These are phyloP conservation scores for Candida multigemmis DNA, from an alignment of 805 yeast genomes.

Conservation along the genomic window DNA sequence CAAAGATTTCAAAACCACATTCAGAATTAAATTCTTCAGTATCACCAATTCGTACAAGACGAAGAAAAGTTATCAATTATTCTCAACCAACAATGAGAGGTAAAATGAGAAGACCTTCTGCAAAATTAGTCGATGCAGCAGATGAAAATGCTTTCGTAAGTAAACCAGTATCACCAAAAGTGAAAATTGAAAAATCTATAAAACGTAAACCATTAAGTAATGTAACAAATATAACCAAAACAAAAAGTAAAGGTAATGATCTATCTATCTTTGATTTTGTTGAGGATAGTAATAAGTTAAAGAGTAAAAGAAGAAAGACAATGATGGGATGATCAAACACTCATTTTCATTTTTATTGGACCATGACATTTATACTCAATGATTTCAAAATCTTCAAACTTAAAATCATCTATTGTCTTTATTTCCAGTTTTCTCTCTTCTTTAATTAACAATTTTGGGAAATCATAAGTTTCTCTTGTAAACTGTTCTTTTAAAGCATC, in stretches of 20 bases:
- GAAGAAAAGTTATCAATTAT: slow-evolving; percentile 54
- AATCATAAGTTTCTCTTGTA: slow-evolving; percentile 61
- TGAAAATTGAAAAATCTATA: background rate
- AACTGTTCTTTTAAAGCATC: slow-evolving; percentile 84
- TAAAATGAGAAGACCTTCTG: slow-evolving; percentile 62
- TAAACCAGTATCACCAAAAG: slow-evolving; percentile 3
- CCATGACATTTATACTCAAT: slow-evolving; percentile 72
- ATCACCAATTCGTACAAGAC: slow-evolving; percentile 13
- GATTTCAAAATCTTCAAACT: slow-evolving; percentile 80
- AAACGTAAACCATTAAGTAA: slow-evolving; percentile 14
- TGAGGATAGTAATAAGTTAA: slow-evolving; percentile 9
- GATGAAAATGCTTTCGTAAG: slow-evolving; percentile 16
- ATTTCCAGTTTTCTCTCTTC: slow-evolving; percentile 42
- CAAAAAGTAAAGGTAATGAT: slow-evolving; percentile 8
- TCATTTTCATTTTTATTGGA: slow-evolving; percentile 92
- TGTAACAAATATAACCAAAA: slow-evolving; percentile 14
- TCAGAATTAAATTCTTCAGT: background rate
- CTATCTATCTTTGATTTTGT: slow-evolving; percentile 34
- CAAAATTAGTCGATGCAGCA: slow-evolving; percentile 53
- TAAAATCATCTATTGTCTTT: slow-evolving; percentile 74
- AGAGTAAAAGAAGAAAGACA: slow-evolving; percentile 4
- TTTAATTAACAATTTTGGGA: slow-evolving; percentile 71
- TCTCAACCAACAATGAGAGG: slow-evolving; percentile 57
- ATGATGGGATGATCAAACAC: slow-evolving; percentile 45
- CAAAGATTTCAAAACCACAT: background rate